Evolutionary conservation across 208 protist genomes (phyloP), one percentile per base, ranked within the genome.

Genomic region (Acanthamoeba quina): DNA sequence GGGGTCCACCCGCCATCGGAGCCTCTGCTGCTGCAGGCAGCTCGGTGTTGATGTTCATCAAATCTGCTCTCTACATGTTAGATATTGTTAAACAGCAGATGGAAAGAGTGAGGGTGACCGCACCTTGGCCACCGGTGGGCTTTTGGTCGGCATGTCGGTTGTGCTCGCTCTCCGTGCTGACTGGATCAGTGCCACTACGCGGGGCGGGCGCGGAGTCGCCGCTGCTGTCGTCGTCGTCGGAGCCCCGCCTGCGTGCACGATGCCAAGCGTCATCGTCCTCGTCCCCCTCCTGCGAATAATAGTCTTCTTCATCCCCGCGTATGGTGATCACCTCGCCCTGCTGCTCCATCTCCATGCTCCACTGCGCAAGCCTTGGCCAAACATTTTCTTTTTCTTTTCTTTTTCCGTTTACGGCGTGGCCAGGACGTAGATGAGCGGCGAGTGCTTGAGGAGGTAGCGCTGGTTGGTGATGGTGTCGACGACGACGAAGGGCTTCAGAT

Each of bases 381-480:
- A 15, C 0, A 3, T 58, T 58, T 15, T 21, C 17, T 58, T 58
- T 58, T 58, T 58, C 54, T 58, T 21, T 58, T 58, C 19, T 58
- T 49, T 58, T 58, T 58, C 19, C 13, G 17, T 58, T 62, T 5
- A 62, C 15, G 11, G 21, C 13, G 56, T 26, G 52, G 52, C 52
- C 52, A 56, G 56, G 19, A 86, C 78, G 49, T 86, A 86, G 78
- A 86, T 62, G 26, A 86, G 78, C 52, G 78, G 78, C 15, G 78
- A 86, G 34, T 86, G 78, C n/a, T 86, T 86, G 52, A 86, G 78
- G 7, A 56, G 9, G 78, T 44, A 86, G 78, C 78, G 78, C 49
- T 86, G 78, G 78, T 86, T 86, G 78, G 47, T 86, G n/a, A 62
- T 13, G 29, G 78, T 86, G 31, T 86, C 78, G 9, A 86, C n/a